Evolutionary conservation across 1,284 basidiomycete genomes (phyloP).

Genomic region (Ganoderma sinense): DNA sequence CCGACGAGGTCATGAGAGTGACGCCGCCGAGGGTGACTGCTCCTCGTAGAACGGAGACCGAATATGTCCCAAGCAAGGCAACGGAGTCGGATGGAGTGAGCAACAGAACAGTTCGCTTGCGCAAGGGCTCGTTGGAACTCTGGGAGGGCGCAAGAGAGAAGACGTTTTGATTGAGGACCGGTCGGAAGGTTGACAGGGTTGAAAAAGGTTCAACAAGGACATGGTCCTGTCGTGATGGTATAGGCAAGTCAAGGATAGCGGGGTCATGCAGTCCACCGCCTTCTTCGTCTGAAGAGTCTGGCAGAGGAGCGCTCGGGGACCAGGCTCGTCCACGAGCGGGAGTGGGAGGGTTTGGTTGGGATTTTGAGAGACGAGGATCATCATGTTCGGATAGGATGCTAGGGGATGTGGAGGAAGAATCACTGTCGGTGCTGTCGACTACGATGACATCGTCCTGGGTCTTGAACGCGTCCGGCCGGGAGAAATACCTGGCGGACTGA

Average conservation of each 20-base stretch:
- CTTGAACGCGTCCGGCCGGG: conserved; percentile 42
- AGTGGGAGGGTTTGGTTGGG: neutral
- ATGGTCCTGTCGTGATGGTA: neutral
- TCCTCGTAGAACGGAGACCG: conserved; percentile 62
- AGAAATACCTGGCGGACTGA: conserved; percentile 45
- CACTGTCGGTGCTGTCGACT: conserved; percentile 45
- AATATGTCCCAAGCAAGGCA: conserved; percentile 66
- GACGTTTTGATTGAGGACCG: conserved; percentile 51
- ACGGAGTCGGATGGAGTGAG: conserved; percentile 56
- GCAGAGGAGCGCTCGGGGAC: conserved; percentile 60
- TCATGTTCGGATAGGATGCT: conserved; percentile 37
- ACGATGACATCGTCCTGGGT: conserved; percentile 48
- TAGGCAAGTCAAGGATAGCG: conserved; percentile 12
- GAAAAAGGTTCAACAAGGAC: conserved; percentile 21
- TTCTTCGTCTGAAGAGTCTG: conserved; percentile 63
- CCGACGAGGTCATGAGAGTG: conserved; percentile 49
- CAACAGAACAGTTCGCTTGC: conserved; percentile 46
- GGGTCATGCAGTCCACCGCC: conserved; percentile 37
- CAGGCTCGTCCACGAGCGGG: conserved; percentile 46
- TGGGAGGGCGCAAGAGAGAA: conserved; percentile 44
- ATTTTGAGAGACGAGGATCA: neutral
- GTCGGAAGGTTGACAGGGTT: conserved; percentile 53
- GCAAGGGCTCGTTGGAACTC: conserved; percentile 28
- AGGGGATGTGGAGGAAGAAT: conserved; percentile 35
- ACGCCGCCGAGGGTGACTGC: conserved; percentile 59